Percentiles rank a stretch among this genome's conserved stretches.
Conservation (phyloP, 1,284 basidiomycete species). For the Entoloma clypeatum region DNA sequence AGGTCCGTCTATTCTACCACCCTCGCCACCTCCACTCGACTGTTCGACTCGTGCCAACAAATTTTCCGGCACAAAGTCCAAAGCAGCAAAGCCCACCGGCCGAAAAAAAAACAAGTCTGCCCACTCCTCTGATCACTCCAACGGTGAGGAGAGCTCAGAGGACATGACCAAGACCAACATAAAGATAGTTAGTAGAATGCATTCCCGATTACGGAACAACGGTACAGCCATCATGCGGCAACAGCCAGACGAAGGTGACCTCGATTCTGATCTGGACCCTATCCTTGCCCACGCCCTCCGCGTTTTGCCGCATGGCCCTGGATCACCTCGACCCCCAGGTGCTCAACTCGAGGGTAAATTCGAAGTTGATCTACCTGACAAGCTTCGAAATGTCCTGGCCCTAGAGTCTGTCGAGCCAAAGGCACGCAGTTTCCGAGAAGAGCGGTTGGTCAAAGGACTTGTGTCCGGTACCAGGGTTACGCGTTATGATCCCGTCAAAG, state of each 20-base stretch:
- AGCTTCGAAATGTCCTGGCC: constrained; percentile 58
- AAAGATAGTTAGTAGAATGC: constrained; percentile 30
- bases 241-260: constrained; percentile 38
- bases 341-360: constrained; percentile 30
- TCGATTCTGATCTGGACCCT: constrained; percentile 39
- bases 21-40: constrained; percentile 54
- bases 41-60: constrained; percentile 24
- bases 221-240: constrained; percentile 21
- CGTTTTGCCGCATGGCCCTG: constrained; percentile 14
- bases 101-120: constrained; percentile 35
- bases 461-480: constrained; percentile 53
- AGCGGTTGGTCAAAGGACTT: constrained; percentile 53
- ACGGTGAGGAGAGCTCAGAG: constrained; percentile 22
- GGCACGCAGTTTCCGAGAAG: constrained; percentile 42
- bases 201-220: constrained; percentile 22
- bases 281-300: constrained; percentile 32
- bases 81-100: constrained; percentile 31
- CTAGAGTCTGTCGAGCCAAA: constrained; percentile 44
- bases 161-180: constrained; percentile 24
- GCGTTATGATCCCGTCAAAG: constrained; percentile 57
- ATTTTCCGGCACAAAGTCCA: constrained; percentile 24
- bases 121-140: constrained; percentile 16
- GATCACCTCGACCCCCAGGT: constrained; percentile 15
- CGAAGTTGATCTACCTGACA: constrained; percentile 61
- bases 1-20: constrained; percentile 43